Percentiles rank a stretch among this genome's conserved stretches.
Conservation (phyloP, 2,329 filamentous ascomycete species). For the Aspergillus novofumigatus region DNA sequence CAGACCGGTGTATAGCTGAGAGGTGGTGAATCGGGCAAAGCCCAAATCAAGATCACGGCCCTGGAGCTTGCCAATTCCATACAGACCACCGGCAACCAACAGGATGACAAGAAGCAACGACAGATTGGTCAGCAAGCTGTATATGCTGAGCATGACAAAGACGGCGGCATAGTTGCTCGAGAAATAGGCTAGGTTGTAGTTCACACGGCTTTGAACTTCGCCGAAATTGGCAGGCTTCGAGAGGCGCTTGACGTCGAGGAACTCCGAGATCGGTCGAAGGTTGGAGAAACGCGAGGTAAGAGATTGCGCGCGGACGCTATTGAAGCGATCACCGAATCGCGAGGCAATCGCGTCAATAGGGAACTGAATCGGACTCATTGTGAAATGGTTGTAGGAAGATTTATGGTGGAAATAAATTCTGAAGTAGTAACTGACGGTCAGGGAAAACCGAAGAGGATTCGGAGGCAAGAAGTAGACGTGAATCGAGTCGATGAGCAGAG, state of each 20-base stretch:
- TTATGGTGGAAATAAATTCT: not conserved
- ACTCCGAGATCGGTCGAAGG: slow-evolving; percentile 84
- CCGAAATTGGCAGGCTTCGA: slow-evolving; percentile 90
- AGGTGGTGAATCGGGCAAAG: slow-evolving; percentile 75
- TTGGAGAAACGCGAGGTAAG: slow-evolving; percentile 83
- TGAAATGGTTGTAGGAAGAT: slow-evolving; percentile 12
- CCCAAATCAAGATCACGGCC: slow-evolving; percentile 86
- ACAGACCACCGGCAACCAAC: slow-evolving; percentile 81
- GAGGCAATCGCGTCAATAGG: slow-evolving; percentile 89
- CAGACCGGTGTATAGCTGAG: slow-evolving; percentile 89
- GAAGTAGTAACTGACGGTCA: not conserved
- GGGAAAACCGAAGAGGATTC: not conserved
- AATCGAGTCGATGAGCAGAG: not conserved
- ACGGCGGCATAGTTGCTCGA: slow-evolving; percentile 96
- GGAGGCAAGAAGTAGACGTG: not conserved
- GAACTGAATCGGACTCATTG: slow-evolving; percentile 86
- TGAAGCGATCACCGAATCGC: slow-evolving; percentile 85
- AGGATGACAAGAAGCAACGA: slow-evolving; percentile 87
- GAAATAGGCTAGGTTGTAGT: slow-evolving; percentile 96
- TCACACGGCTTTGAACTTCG: slow-evolving; percentile 86
- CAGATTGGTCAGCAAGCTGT: slow-evolving; percentile 85
- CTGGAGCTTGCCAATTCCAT: slow-evolving; percentile 82
- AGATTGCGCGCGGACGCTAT: slow-evolving; percentile 73
- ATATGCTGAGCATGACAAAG: slow-evolving; percentile 93
- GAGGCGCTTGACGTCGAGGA: slow-evolving; percentile 90